Conservation (phyloP, 306 rosid species). For the Cicer judaicum region DNA sequence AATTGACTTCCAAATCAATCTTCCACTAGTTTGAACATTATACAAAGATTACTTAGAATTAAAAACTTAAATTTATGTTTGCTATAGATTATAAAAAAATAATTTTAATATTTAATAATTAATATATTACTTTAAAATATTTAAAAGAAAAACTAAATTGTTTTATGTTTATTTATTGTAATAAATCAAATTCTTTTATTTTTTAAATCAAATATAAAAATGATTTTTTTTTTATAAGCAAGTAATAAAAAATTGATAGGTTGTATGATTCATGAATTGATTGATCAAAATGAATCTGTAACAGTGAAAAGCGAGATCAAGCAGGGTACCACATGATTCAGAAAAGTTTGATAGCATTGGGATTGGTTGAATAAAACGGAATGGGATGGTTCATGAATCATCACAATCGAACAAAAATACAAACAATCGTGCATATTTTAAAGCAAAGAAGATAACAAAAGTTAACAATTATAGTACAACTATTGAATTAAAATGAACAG, state of each 20-base stretch:
- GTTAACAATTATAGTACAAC: slow-evolving; percentile 48
- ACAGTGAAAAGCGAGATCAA: slow-evolving; percentile 35
- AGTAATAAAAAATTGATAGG: background rate
- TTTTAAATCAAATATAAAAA: too few relatives aligned
- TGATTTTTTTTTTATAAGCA: too few relatives aligned
- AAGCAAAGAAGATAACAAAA: slow-evolving; percentile 47
- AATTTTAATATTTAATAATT: too few relatives aligned
- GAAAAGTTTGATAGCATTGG: slow-evolving; percentile 40
- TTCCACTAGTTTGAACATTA: too few relatives aligned
- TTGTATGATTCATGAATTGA: slow-evolving; percentile 3
- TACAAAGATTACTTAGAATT: too few relatives aligned
- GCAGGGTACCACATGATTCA: slow-evolving; percentile 12
- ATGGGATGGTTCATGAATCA: slow-evolving; percentile 51
- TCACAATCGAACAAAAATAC: slow-evolving; percentile 45
- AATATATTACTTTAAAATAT: too few relatives aligned
- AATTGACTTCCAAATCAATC: too few relatives aligned
- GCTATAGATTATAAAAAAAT: too few relatives aligned
- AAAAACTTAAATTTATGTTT: too few relatives aligned
- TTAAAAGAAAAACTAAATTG: too few relatives aligned
- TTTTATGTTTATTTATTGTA: too few relatives aligned
- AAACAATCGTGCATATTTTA: slow-evolving; percentile 41
- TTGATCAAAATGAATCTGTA: slow-evolving; percentile 22
- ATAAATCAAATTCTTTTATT: too few relatives aligned
- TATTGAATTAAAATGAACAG: slow-evolving; percentile 37
- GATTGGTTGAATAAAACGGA: slow-evolving; percentile 42